Base-by-base conservation (phyloP, 768 basidiomycete species). In the Podaxis pistillaris region DNA sequence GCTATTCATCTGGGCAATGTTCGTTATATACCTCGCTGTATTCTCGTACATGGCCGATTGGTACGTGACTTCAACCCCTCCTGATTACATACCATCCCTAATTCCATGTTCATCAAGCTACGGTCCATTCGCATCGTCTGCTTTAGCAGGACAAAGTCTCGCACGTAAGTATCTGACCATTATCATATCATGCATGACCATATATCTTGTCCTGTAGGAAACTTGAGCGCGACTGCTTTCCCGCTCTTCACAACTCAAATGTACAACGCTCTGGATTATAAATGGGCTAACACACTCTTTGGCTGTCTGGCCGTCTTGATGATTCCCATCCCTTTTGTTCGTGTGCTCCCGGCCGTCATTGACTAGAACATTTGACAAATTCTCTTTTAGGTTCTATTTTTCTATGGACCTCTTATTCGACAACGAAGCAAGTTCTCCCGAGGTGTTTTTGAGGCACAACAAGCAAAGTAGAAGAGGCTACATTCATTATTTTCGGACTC, bases 31-130 rank as follows among this genome's bases (percentile, higher is more conserved):
- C 66, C 73, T 84, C 22, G 78, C 76, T 3, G 83, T 84, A 1
- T 87, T 86, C 70, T 76, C 83, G 9, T 88, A 87, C 66, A 74
- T 89, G n/a, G 84, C 87, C 3, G 87, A 89, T 72, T 86, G 85
- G 80, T 88, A 69, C 24, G 80, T 67, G 2, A 8, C 44, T 44
- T 44, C 4, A 38, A 38, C 59, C 44, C 41, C 22, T 41, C 7
- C 36, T 30, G 12, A 30, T 4, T 26, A 30, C 33, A 36, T 47
- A 11, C 8, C 54, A 30, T 44, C 44, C 26, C 26, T 22, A 9
- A 57, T 3, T 59, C 19, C 22, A 30, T 51, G 15, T 36, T 17
- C 51, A 19, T 8, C 3, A 51, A 77, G 84, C 64, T 85, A 86
- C 60, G 83, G 83, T 1, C 81, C 81, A 6, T 89, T 84, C 68